Conservation (phyloP, 1,139 yeast species). For the Yamadazyma atmosphaerica region DNA sequence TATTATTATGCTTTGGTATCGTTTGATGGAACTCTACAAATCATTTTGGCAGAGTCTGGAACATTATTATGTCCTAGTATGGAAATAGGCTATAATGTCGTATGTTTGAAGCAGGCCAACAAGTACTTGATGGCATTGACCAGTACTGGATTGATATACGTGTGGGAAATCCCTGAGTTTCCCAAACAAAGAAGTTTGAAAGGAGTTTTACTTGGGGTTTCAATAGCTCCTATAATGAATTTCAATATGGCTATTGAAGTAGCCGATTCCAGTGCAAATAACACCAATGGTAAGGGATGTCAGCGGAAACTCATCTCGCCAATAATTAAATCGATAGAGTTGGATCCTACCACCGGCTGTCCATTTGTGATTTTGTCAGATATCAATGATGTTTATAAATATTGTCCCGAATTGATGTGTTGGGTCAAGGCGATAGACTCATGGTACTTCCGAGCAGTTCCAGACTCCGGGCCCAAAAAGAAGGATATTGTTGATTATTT, state of each 20-base stretch:
- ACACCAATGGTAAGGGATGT: no score
- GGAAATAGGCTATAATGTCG: slow-evolving; percentile 60
- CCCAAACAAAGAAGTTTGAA: slow-evolving; percentile 18
- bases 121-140: slow-evolving; percentile 57
- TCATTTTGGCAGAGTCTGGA: slow-evolving; percentile 69
- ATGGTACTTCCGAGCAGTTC: slow-evolving; percentile 37
- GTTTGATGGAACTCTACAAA: slow-evolving; percentile 67
- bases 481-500: slow-evolving; percentile 9
- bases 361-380: slow-evolving; percentile 40
- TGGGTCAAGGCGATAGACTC: slow-evolving; percentile 54
- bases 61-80: slow-evolving; percentile 47
- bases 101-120: slow-evolving; percentile 50
- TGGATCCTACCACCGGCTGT: slow-evolving; percentile 34
- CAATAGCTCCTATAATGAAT: slow-evolving; percentile 55
- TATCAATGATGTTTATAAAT: slow-evolving; percentile 40
- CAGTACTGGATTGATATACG: slow-evolving; percentile 46
- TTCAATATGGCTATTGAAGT: slow-evolving; percentile 16
- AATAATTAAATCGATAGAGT: slow-evolving; percentile 29
- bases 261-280: no score
- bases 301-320: slow-evolving; percentile 21
- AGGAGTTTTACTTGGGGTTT: slow-evolving; percentile 39
- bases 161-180: slow-evolving; percentile 43
- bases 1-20: slow-evolving; percentile 60
- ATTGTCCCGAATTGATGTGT: slow-evolving; percentile 34
- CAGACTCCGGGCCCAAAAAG: slow-evolving; percentile 3